These are phyloP conservation scores for Chalciporus piperatus DNA, from an alignment of 768 basidiomycete genomes.

Conservation along the genomic window DNA sequence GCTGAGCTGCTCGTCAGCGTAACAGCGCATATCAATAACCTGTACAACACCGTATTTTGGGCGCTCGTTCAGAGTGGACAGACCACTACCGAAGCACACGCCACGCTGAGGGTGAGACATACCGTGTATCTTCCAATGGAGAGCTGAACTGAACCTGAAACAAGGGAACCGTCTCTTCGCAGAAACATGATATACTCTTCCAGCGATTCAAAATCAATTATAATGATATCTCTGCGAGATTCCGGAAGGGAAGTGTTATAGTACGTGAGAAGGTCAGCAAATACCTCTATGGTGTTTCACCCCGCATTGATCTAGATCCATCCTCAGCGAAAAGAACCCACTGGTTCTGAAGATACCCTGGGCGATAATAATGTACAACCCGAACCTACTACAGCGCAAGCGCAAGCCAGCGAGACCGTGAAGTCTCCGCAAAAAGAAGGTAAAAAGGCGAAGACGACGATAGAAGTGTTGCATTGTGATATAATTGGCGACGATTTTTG, in stretches of 20 bases:
- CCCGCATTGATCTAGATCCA: not conserved
- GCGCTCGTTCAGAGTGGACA: slow-evolving; percentile 84
- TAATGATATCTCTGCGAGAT: slow-evolving; percentile 67
- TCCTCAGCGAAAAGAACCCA: slow-evolving; percentile 9
- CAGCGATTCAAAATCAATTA: slow-evolving; percentile 85
- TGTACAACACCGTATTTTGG: slow-evolving; percentile 97
- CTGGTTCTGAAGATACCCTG: not conserved
- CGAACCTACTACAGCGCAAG: not conserved
- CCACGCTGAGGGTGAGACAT: slow-evolving; percentile 60
- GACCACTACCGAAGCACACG: slow-evolving; percentile 78
- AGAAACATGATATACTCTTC: slow-evolving; percentile 92
- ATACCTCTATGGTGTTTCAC: not conserved
- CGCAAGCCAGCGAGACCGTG: not conserved
- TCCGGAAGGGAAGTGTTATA: slow-evolving; percentile 82
- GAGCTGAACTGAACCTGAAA: slow-evolving; percentile 10
- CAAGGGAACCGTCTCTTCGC: slow-evolving; percentile 84
- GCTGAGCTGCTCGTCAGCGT: slow-evolving; percentile 17
- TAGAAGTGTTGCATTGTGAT: slow-evolving; percentile 75
- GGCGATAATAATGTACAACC: not conserved
- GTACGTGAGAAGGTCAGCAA: slow-evolving; percentile 57
- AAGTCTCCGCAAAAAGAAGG: slow-evolving; percentile 25
- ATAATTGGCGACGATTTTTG: slow-evolving; percentile 83
- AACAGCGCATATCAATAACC: slow-evolving; percentile 94
- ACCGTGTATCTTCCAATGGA: not conserved
- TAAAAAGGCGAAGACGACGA: slow-evolving; percentile 39